Evolutionary conservation across 441 rosid genomes (phyloP), one percentile per base, ranked within the genome.

Genomic region (Manihot esculenta): DNA sequence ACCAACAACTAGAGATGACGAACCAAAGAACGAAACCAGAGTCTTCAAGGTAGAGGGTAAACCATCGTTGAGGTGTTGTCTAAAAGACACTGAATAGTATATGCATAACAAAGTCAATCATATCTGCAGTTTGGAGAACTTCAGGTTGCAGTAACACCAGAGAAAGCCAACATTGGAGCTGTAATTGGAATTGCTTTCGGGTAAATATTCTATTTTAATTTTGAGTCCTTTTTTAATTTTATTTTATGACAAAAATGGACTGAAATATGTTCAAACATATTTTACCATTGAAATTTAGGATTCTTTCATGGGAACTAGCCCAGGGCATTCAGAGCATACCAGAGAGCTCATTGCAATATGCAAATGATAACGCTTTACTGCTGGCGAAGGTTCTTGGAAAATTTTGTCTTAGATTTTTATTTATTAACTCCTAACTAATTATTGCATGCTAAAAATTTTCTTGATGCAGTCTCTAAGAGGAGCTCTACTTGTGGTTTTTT

Each of bases 41-140:
- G 82, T 86, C 84, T 74, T 94, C 30, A 94, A 92, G 99, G 99
- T 90, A 82, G 68, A 47, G 44, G 11, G 33, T 62, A 72, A 23
- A 27, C 30, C 38, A 62, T 14, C 79, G 41, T 45, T 55, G 8
- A 17, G 42, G 59, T 68, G 18, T 64, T 56, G 66, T 59, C 41
- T 51, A 72, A 35, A 49, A 49, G 24, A 66, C 63, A 56, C 27
- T 21, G 10, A 53, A 68, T 54, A 45, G 30, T 53, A 63, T 18
- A 8, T 7, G n/a, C 44, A 38, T 58, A 62, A 62, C 17, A 48
- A 75, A 61, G 12, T 17, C 21, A 61, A 47, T n/a, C 62, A 49
- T 30, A 14, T 75, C 38, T 84, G 79, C 79, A 94, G 99, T 94
- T 90, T 79, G 99, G 99, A 81, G 94, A 90, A 0, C 97, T 92